Evolutionary conservation across 176 grass and related monocot genomes (phyloP), one percentile per base, ranked within the genome.

Genomic region (Urochloa ruziziensis): DNA sequence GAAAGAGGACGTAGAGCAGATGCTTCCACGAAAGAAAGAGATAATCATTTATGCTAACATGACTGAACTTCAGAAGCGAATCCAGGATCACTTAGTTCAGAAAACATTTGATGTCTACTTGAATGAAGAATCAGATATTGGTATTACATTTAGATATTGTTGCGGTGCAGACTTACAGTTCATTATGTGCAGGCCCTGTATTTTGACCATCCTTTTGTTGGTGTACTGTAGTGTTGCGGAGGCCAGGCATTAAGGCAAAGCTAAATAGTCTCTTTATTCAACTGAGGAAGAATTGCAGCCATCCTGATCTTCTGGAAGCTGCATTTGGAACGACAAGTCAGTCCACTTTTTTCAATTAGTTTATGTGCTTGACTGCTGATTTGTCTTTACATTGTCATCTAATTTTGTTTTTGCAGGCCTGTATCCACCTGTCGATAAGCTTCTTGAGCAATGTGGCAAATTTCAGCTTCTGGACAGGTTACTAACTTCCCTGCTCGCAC

Each of bases 41-140:
- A 95, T 95, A 57, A 92, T 98, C 74, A 74, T 98, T 75, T 98
- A 98, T 90, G 96, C 91, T 64, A 95, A 93, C 78, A 98, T 98
- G 93, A 94, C 93, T 6, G 84, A 92, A 34, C 86, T 94, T 88
- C 96, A 99, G 83, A 99, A 92, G 67, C 73, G 91, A 84, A 81
- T 99, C 71, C 93, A 96, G 84, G 84, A 85, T 70, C 96, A 96
- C 77, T 92, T 99, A 78, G 48, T 94, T 77, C 74, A 96, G 66
- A 78, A 94, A 87, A 96, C 91, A 67, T 89, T 99, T 75, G 89
- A 92, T 51, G 67, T 83, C 8, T 96, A 90, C 70, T 78, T 99
- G 80, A 36, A 92, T 69, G 86, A 94, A 73, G 85, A 88, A 51
- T 39, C 84, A 44, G 87, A 83, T 63, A 93, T 89, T 76, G 93